phyloP scores from a whole-genome alignment of 192 early-diverging fungal genomes.

The Backusella luteola region DNA sequence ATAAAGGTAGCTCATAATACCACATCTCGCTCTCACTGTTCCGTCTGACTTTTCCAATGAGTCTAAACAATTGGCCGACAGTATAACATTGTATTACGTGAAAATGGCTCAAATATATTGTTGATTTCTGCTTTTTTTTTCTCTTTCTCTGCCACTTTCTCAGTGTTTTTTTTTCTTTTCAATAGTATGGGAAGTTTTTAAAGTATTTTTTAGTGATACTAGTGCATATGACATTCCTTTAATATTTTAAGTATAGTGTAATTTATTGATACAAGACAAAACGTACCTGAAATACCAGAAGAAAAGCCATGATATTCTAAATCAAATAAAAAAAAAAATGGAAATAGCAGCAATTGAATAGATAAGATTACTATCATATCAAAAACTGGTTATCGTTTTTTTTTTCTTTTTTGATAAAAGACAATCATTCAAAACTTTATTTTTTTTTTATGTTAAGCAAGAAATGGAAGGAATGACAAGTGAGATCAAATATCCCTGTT shows the following conservation, averaged over 20 bases:
- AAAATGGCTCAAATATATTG: background rate
- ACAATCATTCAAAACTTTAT: background rate
- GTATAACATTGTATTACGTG: background rate
- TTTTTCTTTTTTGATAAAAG: background rate
- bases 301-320: no score
- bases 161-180: background rate
- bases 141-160: background rate
- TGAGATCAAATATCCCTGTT: background rate
- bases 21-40: background rate
- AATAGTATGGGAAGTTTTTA: background rate
- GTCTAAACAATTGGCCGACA: background rate
- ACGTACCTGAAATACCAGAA: no score
- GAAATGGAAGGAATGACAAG: background rate
- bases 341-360: background rate
- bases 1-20: background rate
- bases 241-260: background rate
- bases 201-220: background rate
- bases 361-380: conserved; percentile 1
- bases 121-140: background rate
- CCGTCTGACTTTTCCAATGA: background rate
- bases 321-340: background rate
- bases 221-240: background rate
- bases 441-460: background rate
- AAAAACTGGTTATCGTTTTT: background rate
- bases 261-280: background rate